These are phyloP conservation scores for Kandelia obovata DNA, from an alignment of 345 rosid genomes.

Conservation along the genomic window DNA sequence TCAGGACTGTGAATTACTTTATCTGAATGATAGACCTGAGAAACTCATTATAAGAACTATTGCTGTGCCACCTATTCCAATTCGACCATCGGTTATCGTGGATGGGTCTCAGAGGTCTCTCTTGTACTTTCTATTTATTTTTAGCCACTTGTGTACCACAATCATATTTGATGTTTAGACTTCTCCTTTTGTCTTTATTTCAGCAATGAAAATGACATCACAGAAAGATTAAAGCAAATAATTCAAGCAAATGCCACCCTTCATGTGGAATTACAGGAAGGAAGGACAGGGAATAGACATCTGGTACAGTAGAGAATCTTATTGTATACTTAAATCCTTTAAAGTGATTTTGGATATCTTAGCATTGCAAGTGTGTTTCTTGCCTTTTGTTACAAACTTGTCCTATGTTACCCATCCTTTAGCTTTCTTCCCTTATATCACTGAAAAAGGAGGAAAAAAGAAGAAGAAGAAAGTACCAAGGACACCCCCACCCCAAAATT, in stretches of 20 bases:
- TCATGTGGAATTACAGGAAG: conserved; percentile 49
- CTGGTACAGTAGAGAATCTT: conserved; percentile 42
- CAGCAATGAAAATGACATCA: conserved; percentile 94
- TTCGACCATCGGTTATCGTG: conserved; percentile 85
- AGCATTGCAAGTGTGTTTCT: conserved; percentile 1
- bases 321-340: background rate
- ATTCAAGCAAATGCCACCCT: conserved; percentile 65
- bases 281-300: conserved; percentile 37
- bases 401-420: no score
- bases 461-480: no score
- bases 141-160: background rate
- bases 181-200: conserved; percentile 26
- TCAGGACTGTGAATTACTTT: conserved; percentile 88
- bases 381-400: no score
- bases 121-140: background rate
- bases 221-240: conserved; percentile 76
- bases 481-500: background rate
- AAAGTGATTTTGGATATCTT: background rate
- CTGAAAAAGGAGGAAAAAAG: no score
- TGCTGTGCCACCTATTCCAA: conserved; percentile 86
- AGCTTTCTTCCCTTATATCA: no score
- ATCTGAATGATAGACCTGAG: conserved; percentile 80
- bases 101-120: conserved; percentile 71
- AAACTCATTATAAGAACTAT: conserved; percentile 64
- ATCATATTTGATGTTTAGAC: background rate